Evolutionary conservation across 202 grass and related monocot species (phyloP), one percentile per base, ranked within the genome.

Genomic region (Digitaria exilis): DNA sequence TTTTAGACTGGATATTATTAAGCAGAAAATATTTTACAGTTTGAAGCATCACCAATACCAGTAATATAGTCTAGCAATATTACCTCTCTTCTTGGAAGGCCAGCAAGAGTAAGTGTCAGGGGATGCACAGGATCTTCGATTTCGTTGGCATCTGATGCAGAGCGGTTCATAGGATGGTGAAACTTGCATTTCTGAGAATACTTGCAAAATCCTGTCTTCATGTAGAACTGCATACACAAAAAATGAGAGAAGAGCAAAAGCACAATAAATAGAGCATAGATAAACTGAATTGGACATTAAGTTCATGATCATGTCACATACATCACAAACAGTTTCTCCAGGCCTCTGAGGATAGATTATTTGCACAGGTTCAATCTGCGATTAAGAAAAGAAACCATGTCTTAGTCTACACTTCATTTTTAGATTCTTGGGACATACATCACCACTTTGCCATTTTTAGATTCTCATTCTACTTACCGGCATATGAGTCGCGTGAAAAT

Each of bases 1-100:
- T 54, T 80, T 24, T 60, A 18, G 2, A 44, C 29, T 9, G 16
- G 24, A 65, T 35, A 50, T 6, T 35, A 41, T 21, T 26, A 51
- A 77, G 56, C 21, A 71, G 45, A 26, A n/a, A 39, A 0, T 15
- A 71, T 22, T 24, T 3, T 45, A 67, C n/a, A 30, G 59, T 35
- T 56, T 65, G 41, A 57, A 26, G 7, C 31, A 11, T 29, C 9
- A 39, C 35, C 19, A 28, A 45, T 32, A 44, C 4, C 49, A 30
- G 41, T 19, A 51, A 71, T 30, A 70, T 39, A 70, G 30, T 15
- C 28, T 34, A 61, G 44, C 18, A 19, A 76, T 72, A 22, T 31
- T 89, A 99, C 97, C 93, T 99, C 81, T 92, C 97, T 94, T 79
- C 93, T 90, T 48, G 97, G 97, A 57, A 99, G 86, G 67, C 93